phyloP scores from a whole-genome alignment of 805 yeast species.

The Candida coleopterorum region DNA sequence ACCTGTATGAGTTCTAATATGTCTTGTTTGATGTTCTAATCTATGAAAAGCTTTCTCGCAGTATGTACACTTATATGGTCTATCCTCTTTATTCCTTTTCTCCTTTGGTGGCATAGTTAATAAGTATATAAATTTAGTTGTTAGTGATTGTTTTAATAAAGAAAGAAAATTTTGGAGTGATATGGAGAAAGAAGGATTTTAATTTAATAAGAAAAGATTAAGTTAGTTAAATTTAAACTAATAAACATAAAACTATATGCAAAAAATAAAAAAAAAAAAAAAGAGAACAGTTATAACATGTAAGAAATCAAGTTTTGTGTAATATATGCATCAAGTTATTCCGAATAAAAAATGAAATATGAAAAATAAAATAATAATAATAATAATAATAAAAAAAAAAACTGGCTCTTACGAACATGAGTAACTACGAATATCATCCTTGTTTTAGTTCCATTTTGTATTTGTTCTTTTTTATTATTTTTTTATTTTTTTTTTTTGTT shows the following conservation, averaged over 20 bases:
- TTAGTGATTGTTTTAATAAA: too few species aligned
- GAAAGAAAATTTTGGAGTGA: too few species aligned
- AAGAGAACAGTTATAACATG: not conserved
- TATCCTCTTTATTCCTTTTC: conserved; percentile 23
- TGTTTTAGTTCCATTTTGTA: too few species aligned
- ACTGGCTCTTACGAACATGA: too few species aligned
- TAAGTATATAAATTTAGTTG: too few species aligned
- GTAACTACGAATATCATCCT: too few species aligned
- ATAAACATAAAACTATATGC: not conserved
- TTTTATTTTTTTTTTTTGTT: too few species aligned
- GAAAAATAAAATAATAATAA: too few species aligned
- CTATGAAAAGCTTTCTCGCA: conserved; percentile 86
- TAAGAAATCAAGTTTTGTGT: conserved; percentile 1
- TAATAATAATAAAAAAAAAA: too few species aligned
- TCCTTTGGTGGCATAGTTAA: conserved; percentile 5
- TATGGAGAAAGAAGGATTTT: not conserved
- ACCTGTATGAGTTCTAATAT: conserved; percentile 89
- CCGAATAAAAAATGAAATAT: too few species aligned
- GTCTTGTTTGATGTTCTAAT: conserved; percentile 87
- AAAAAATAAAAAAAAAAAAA: conserved; percentile 1
- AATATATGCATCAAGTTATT: conserved; percentile 1
- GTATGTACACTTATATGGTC: conserved; percentile 82
- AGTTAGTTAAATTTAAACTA: not conserved
- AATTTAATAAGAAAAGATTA: not conserved
- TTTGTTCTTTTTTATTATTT: too few species aligned